Evolutionary conservation across 805 yeast genomes (phyloP).

Genomic region (Schwanniomyces pseudopolymorphus): DNA sequence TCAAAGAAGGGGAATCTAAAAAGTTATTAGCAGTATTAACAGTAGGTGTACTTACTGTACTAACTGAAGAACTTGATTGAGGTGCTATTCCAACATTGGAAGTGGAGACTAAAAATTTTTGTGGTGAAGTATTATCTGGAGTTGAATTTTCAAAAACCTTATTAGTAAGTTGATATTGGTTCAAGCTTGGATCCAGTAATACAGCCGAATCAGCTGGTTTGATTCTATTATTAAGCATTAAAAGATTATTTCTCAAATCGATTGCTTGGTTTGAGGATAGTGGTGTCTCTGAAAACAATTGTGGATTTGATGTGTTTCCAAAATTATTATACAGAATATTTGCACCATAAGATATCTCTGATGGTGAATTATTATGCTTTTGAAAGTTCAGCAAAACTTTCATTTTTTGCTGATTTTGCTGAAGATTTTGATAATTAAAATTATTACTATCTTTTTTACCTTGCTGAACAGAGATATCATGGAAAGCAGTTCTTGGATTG

Average conservation of each 20-base stretch:
- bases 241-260: slow-evolving; percentile 16
- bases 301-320: slow-evolving; percentile 4
- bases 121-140: slow-evolving; percentile 16
- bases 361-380: slow-evolving; percentile 7
- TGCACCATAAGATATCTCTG: slow-evolving; percentile 13
- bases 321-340: slow-evolving; percentile 3
- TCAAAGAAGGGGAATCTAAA: slow-evolving; percentile 17
- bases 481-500: neutral
- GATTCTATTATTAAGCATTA: slow-evolving; percentile 16
- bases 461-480: neutral
- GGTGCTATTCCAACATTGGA: neutral
- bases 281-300: slow-evolving; percentile 6
- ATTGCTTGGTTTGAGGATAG: slow-evolving; percentile 4
- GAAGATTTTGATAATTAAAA: neutral
- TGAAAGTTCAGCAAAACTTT: slow-evolving; percentile 1
- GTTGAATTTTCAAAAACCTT: slow-evolving; percentile 17
- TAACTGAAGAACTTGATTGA: neutral
- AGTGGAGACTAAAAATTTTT: slow-evolving; percentile 18
- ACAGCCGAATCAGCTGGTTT: slow-evolving; percentile 17
- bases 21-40: slow-evolving; percentile 7
- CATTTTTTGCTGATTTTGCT: neutral
- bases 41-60: neutral
- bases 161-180: slow-evolving; percentile 8
- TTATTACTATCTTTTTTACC: neutral
- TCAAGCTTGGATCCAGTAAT: slow-evolving; percentile 2